phyloP scores from a whole-genome alignment of 2,329 filamentous ascomycete species.

The Elsinoe australis region DNA sequence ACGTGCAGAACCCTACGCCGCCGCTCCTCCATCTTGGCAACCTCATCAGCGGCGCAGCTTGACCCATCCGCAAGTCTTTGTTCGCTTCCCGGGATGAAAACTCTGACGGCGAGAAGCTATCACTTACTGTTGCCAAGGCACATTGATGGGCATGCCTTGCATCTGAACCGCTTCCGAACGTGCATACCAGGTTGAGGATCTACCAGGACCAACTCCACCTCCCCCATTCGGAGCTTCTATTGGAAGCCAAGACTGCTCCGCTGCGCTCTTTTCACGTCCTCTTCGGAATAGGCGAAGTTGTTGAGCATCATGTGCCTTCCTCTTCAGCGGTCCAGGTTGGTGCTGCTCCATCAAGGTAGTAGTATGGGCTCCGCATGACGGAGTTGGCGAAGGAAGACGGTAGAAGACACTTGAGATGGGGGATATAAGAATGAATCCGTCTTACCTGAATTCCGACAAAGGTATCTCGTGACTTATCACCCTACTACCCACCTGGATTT shows the following conservation, averaged over 20 bases:
- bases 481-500: neutral
- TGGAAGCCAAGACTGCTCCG: conserved; percentile 11
- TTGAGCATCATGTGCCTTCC: conserved; percentile 6
- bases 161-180: neutral
- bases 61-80: too few relatives aligned
- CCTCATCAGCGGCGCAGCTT: conserved; percentile 10
- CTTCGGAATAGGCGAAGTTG: neutral
- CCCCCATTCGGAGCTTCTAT: conserved; percentile 8
- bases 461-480: neutral
- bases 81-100: neutral
- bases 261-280: conserved; percentile 12
- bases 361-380: neutral
- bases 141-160: conserved; percentile 1
- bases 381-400: neutral
- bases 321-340: neutral
- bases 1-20: conserved; percentile 8
- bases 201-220: conserved; percentile 16
- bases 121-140: conserved; percentile 6
- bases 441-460: neutral
- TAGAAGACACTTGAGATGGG: neutral
- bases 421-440: neutral
- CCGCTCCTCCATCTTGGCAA: conserved; percentile 5
- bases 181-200: conserved; percentile 12
- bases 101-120: neutral
- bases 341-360: conserved; percentile 16